phyloP scores from a whole-genome alignment of 1,284 basidiomycete species.

The Leccinum proliferum region DNA sequence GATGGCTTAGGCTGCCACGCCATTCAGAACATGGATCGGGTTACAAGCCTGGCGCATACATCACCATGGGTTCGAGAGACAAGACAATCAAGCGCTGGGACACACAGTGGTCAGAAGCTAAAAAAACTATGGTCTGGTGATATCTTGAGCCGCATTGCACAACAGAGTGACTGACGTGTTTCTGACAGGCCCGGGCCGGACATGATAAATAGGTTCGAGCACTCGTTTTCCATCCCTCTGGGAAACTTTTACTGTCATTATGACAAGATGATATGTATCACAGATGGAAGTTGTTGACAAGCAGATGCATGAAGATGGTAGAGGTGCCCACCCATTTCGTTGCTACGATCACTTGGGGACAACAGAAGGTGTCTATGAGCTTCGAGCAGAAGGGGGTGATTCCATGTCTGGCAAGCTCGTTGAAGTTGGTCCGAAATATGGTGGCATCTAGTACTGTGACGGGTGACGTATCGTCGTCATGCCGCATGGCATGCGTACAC shows the following conservation, averaged over 20 bases:
- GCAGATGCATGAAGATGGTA: conserved; percentile 77
- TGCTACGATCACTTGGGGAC: conserved; percentile 77
- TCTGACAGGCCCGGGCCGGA: conserved; percentile 49
- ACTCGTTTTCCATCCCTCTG: conserved; percentile 80
- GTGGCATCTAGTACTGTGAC: too few relatives aligned
- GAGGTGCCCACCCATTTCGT: conserved; percentile 88
- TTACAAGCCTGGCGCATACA: conserved; percentile 49
- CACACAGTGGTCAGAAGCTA: conserved; percentile 69
- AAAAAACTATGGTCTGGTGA: too few relatives aligned
- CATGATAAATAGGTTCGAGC: conserved; percentile 87
- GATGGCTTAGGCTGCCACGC: conserved; percentile 20
- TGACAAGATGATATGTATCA: conserved; percentile 87
- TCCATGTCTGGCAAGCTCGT: conserved; percentile 36
- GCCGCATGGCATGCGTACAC: too few relatives aligned
- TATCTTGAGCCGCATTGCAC: conserved; percentile 12
- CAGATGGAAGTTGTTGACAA: conserved; percentile 83
- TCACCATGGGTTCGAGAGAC: conserved; percentile 82
- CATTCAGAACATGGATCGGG: conserved; percentile 42
- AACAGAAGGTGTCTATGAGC: conserved; percentile 38
- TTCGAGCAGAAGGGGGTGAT: conserved; percentile 28
- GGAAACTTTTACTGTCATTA: conserved; percentile 84
- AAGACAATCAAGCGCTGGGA: conserved; percentile 91
- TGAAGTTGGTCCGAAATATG: conserved; percentile 71
- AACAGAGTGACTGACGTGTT: conserved; percentile 10
- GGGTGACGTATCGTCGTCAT: too few relatives aligned